Evolutionary conservation across 2,329 filamentous ascomycete species (phyloP), one percentile per base, ranked within the genome.

Genomic region (Catunica adiposa): DNA sequence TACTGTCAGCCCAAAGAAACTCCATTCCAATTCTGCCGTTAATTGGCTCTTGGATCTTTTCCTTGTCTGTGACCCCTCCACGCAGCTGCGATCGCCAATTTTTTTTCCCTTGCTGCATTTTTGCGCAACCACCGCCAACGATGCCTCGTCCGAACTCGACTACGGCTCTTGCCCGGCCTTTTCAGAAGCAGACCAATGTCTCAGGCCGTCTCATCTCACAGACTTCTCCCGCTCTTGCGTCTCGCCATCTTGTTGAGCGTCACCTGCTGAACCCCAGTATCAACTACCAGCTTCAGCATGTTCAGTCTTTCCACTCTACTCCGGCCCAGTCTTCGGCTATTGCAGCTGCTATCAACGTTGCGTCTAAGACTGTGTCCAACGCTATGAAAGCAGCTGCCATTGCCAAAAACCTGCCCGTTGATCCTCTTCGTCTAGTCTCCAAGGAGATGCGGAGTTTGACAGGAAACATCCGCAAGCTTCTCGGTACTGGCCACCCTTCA

Each of bases 371-470:
- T 59, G 82, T 89, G 61, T 77, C 76, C 62, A 84, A 83, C 65
- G 79, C 78, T 47, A 74, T 83, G 59, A 77, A 78, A 62, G 74
- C 78, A 62, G 73, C 79, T 56, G 73, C 78, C 60, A 79, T 81
- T 62, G 74, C 75, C 62, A 51, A 50, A 22, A 77, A 79, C 58
- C 80, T 94, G 71, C 79, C 82, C 59, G 79, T 95, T 64, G 90
- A 97, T 67, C 90, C 90, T 34, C 77, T 97, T 64, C 80, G 86
- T 60, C 84, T 87, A 34, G 89, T 97, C 34, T 90, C 87, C 60
- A 94, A 95, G 71, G 90, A 97, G 74, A 87, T 98, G 82, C 92
- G 94, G 70, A 94, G 89, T 63, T 72, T 97, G 64, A 95, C 86
- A 9, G 89, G 89, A 55, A 95, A 97, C 64, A 94, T 97, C 68